Percentiles rank a stretch among this genome's conserved stretches.
Conservation (phyloP, 177 flowering plant genomes). For the Vitis hybrid region DNA sequence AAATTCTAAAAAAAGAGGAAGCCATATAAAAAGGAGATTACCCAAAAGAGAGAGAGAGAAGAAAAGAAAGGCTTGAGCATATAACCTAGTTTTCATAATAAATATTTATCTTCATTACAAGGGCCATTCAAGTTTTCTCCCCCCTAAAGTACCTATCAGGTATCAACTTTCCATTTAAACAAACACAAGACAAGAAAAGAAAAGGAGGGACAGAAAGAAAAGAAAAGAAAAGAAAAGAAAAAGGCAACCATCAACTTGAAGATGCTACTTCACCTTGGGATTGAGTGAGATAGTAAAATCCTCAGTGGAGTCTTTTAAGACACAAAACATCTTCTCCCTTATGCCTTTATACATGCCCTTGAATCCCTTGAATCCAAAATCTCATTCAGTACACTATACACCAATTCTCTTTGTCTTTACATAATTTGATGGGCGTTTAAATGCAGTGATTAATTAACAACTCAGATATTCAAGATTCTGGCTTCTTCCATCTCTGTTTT, state of each 20-base stretch:
- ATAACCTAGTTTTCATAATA: too few species aligned
- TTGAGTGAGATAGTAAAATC: not conserved
- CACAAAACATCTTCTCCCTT: not conserved
- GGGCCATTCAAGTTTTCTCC: too few species aligned
- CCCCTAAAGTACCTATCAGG: too few species aligned
- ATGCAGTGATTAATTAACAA: not conserved
- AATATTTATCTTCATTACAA: too few species aligned
- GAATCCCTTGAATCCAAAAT: constrained; percentile 1
- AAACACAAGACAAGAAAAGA: too few species aligned
- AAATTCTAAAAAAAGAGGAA: too few species aligned
- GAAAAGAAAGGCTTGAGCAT: too few species aligned
- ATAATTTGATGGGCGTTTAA: not conserved
- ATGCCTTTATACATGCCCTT: constrained; percentile 13
- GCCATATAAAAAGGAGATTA: too few species aligned
- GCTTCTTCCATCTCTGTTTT: constrained; percentile 4
- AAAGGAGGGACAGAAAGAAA: constrained; percentile 1
- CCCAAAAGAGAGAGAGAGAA: too few species aligned
- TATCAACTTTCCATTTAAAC: too few species aligned
- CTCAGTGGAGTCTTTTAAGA: not conserved
- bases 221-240: not conserved
- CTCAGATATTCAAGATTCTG: constrained; percentile 8
- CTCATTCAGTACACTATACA: not conserved
- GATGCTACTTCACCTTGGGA: not conserved
- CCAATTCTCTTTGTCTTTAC: constrained; percentile 1
- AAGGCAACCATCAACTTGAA: too few species aligned